Percentiles rank a stretch among this genome's conserved stretches.
Conservation (phyloP, 2,329 filamentous ascomycete species). For the Fusarium circinatum region DNA sequence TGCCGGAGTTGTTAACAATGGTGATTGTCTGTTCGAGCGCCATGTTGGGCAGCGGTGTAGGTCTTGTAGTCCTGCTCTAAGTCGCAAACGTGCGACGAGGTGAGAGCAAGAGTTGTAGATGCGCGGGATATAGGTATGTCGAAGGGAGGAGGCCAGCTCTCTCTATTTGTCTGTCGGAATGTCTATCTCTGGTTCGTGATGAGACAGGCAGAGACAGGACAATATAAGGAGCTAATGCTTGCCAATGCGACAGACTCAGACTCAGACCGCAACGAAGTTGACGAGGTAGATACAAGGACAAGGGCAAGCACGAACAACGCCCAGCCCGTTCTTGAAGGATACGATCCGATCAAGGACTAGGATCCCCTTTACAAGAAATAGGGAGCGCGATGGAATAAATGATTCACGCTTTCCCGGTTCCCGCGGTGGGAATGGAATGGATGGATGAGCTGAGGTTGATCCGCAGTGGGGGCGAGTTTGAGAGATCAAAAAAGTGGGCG, state of each 20-base stretch:
- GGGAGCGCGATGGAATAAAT: constrained; percentile 20
- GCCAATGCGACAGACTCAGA: constrained; percentile 17
- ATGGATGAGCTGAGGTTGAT: constrained; percentile 32
- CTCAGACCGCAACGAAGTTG: constrained; percentile 21
- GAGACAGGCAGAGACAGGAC: constrained; percentile 8
- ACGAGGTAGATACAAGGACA: constrained; percentile 6
- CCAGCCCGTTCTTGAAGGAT: constrained; percentile 26
- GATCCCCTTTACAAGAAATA: constrained; percentile 30
- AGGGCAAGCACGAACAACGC: constrained; percentile 11
- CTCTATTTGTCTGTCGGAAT: constrained; percentile 21
- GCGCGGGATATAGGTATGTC: neutral
- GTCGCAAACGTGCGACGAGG: neutral
- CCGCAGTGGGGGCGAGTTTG: constrained; percentile 28
- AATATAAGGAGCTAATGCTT: constrained; percentile 11
- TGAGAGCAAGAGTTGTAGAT: constrained; percentile 2
- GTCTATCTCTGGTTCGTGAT: constrained; percentile 16
- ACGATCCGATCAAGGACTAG: constrained; percentile 20
- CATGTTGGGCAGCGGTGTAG: constrained; percentile 48
- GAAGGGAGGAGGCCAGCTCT: constrained; percentile 41
- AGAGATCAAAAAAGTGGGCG: constrained; percentile 15
- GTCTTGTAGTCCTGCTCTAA: constrained; percentile 7
- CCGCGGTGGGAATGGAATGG: constrained; percentile 30
- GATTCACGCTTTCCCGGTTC: constrained; percentile 36
- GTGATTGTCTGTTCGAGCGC: constrained; percentile 78
- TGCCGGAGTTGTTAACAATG: constrained; percentile 89